A percentile compares a stretch with the other conserved stretches of the same genome.
Evolutionary conservation across 345 rosid species (phyloP).

Genomic region (Eucalyptus regnans): DNA sequence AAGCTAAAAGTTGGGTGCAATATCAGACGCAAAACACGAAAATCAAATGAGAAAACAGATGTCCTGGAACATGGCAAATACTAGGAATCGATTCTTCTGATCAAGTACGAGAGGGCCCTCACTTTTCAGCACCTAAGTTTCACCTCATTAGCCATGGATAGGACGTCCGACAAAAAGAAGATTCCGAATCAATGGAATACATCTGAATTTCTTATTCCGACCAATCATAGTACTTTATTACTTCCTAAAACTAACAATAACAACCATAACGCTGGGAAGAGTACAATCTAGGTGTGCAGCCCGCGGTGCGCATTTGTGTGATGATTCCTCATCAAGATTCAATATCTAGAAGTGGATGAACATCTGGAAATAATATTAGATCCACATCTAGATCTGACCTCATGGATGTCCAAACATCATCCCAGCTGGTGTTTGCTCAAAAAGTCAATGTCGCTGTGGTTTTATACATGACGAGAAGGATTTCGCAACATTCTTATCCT

Average conservation of each 20-base stretch:
- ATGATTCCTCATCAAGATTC: not conserved
- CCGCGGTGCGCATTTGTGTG: not conserved
- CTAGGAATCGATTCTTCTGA: not conserved
- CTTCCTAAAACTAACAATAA: not conserved
- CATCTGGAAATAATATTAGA: not conserved
- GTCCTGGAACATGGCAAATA: no score
- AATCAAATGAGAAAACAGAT: no score
- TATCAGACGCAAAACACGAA: no score
- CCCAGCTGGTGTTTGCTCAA: not conserved
- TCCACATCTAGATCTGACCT: not conserved
- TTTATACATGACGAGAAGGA: no score
- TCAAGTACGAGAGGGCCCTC: not conserved
- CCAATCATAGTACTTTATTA: not conserved
- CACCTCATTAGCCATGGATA: not conserved
- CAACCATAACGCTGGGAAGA: not conserved
- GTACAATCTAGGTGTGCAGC: not conserved
- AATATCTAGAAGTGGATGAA: not conserved
- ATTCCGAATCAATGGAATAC: not conserved
- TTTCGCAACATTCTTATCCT: not conserved
- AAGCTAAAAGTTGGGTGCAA: no score
- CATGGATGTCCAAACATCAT: not conserved
- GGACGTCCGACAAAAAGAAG: not conserved
- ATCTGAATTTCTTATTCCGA: not conserved
- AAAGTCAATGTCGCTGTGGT: no score
- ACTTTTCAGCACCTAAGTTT: not conserved